Evolutionary conservation across 331 rosid genomes (phyloP).

Genomic region (Phaseolus coccineus): DNA sequence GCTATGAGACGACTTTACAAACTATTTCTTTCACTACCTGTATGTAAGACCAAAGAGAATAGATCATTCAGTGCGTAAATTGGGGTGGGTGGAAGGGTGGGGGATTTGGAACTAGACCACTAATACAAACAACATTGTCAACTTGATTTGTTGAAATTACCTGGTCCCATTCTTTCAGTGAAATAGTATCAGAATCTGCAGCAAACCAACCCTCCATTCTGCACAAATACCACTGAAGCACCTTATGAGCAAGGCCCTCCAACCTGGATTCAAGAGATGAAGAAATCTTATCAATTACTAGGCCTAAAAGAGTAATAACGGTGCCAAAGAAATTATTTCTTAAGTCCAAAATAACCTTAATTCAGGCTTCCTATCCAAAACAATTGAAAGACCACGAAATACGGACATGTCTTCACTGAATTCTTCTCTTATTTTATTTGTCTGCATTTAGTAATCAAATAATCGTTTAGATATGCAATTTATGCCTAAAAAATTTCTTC

Average conservation of each 20-base stretch:
- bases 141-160: constrained; percentile 53
- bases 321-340: background rate
- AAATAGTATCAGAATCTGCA: constrained; percentile 94
- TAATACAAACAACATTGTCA: constrained; percentile 14
- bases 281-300: constrained; percentile 18
- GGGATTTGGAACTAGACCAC: constrained; percentile 12
- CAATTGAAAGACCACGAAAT: constrained; percentile 73
- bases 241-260: constrained; percentile 90
- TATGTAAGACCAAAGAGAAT: constrained; percentile 57
- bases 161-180: constrained; percentile 95
- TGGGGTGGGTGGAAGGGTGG: background rate
- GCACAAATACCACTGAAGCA: constrained; percentile 97
- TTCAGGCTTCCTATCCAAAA: constrained; percentile 88
- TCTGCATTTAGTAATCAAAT: constrained; percentile 58
- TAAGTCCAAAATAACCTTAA: constrained; percentile 60
- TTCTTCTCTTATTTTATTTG: constrained; percentile 75
- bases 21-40: constrained; percentile 59
- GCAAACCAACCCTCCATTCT: constrained; percentile 99
- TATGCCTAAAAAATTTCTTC: background rate
- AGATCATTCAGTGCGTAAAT: constrained; percentile 42
- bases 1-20: constrained; percentile 60
- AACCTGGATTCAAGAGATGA: constrained; percentile 58
- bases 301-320: background rate
- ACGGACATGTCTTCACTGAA: constrained; percentile 77
- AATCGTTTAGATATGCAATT: background rate